These are phyloP conservation scores for Hypoxylon rubiginosum DNA, from an alignment of 2,329 filamentous ascomycete genomes.

Conservation along the genomic window DNA sequence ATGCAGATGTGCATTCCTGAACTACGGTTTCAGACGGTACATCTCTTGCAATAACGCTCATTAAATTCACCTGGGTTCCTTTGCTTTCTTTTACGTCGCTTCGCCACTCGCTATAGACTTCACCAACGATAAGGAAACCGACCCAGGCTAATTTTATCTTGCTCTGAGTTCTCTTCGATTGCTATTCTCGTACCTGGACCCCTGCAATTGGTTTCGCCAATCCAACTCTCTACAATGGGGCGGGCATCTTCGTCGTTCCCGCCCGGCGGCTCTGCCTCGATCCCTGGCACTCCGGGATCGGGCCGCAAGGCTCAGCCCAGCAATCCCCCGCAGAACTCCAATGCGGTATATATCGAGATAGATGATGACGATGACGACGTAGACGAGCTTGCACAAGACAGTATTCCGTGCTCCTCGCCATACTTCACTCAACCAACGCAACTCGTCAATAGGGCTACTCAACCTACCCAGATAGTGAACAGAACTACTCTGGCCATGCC, in stretches of 20 bases:
- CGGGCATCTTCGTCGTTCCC: conserved; percentile 17
- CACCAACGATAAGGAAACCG: conserved; percentile 1
- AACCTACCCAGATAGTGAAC: conserved; percentile 59
- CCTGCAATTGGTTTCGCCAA: background rate
- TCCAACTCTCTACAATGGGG: conserved; percentile 24
- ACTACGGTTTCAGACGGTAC: background rate
- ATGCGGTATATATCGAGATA: conserved; percentile 47
- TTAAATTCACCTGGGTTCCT: background rate
- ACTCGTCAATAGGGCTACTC: conserved; percentile 60
- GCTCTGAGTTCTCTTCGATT: background rate
- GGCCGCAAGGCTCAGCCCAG: conserved; percentile 23
- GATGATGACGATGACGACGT: conserved; percentile 57
- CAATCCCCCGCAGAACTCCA: conserved; percentile 19
- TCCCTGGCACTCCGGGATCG: conserved; percentile 25
- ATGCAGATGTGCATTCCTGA: background rate
- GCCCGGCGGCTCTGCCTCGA: conserved; percentile 28
- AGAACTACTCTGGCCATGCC: conserved; percentile 54
- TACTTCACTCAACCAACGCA: conserved; percentile 67
- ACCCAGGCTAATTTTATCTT: background rate
- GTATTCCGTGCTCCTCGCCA: conserved; percentile 56
- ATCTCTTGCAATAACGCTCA: background rate
- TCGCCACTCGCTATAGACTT: background rate
- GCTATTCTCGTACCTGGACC: background rate
- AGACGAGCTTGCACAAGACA: conserved; percentile 60
- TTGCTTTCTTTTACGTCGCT: background rate